Evolutionary conservation across 257 asterid species (phyloP), one percentile per base, ranked within the genome.

Genomic region (Linaria vulgaris): DNA sequence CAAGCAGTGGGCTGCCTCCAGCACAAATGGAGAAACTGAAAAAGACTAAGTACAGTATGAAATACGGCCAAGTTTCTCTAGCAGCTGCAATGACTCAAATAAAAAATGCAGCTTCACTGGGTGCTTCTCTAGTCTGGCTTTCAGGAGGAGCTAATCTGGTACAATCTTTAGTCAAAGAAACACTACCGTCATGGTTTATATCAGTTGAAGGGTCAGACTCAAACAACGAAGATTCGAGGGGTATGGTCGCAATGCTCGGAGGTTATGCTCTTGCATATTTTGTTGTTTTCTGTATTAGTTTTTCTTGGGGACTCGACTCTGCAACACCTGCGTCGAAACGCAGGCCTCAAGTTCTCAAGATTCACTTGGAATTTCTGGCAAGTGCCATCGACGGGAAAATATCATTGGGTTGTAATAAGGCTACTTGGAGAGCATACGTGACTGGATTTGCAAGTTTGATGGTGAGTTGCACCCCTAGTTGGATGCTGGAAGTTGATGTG

Each of bases 251-350:
- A 38, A 87, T 78, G 96, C 82, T 94, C 39, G 77, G 85, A 11
- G 99, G 99, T 13, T 85, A 89, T 15, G 91, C 96, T 4, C 96
- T 92, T 0, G 95, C 99, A 3, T 85, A 85, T 69, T 79, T 92
- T 65, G 79, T 85, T 0, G 86, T 83, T 50, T 83, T 72, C 20
- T 82, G 80, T 16, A 89, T 85, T 17, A 50, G 78, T 24, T 85
- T 89, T 34, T 95, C 90, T 10, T 87, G 97, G 97, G 99, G 99
- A 56, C 80, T 84, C 8, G 99, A 87, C 71, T 74, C 79, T 5
- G 56, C 80, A 22, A 72, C 82, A 3, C 59, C 72, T 23, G 94
- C 84, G 7, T 85, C 94, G 9, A 78, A 57, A 66, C 74, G 82
- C 24, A 72, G 96, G 60, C 69, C 86, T 11, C 79, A 50, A 54